A percentile compares a stretch with the other conserved stretches of the same genome.
phyloP scores from a whole-genome alignment of 2,329 filamentous ascomycete species.

The Drechslera avenae region DNA sequence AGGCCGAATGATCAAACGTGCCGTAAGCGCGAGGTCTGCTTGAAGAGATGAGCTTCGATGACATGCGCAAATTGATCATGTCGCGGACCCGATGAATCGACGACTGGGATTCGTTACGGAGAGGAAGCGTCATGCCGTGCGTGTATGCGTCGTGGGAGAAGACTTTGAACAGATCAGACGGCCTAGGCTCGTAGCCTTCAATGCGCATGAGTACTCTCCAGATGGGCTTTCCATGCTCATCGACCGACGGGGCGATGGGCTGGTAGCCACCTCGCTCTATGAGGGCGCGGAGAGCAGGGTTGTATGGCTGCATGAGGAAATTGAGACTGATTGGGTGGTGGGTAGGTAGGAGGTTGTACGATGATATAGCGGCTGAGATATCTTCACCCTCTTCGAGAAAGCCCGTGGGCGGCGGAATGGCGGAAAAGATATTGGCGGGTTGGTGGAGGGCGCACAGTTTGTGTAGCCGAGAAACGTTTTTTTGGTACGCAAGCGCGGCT shows the following conservation, averaged over 20 bases:
- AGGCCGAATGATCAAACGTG: conserved; percentile 1
- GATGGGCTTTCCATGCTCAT: conserved; percentile 22
- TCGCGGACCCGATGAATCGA: conserved; percentile 38
- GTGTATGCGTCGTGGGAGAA: conserved; percentile 38
- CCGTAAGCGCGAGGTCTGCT: conserved; percentile 28
- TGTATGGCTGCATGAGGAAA: conserved; percentile 44
- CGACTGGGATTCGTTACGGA: conserved; percentile 24
- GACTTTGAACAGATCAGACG: conserved; percentile 35
- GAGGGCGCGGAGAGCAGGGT: conserved; percentile 49
- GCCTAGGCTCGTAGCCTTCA: conserved; percentile 42
- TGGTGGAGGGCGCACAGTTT: conserved; percentile 53
- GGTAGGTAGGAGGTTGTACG: conserved; percentile 55
- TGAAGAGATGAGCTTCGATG: conserved; percentile 23
- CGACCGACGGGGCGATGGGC: conserved; percentile 32
- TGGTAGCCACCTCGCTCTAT: conserved; percentile 41
- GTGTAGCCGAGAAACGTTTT: conserved; percentile 60
- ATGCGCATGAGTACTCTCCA: conserved; percentile 44
- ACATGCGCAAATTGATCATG: conserved; percentile 31
- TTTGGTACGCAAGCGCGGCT: conserved; percentile 67
- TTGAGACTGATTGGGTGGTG: conserved; percentile 30
- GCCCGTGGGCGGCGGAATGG: conserved; percentile 51
- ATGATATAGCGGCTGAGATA: conserved; percentile 47
- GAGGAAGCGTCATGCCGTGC: conserved; percentile 40
- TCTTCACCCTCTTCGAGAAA: conserved; percentile 56
- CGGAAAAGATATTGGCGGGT: conserved; percentile 50